Conservation (phyloP, 805 yeast genomes). For the Starmerella etchellsii region DNA sequence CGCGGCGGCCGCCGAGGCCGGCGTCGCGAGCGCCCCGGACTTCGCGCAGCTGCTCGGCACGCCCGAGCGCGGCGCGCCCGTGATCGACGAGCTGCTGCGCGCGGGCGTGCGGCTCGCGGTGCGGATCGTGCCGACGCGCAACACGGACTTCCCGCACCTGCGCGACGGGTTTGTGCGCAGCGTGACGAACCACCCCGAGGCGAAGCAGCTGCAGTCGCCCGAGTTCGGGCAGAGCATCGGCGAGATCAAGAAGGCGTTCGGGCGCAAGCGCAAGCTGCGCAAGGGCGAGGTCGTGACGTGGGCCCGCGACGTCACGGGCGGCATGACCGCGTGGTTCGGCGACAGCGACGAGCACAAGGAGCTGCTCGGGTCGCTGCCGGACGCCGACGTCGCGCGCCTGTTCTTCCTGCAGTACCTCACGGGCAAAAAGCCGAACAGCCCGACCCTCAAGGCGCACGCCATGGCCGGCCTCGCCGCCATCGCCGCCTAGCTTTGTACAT, state of each 20-base stretch:
- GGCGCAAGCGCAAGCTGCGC: conserved; percentile 56
- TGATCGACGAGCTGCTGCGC: conserved; percentile 46
- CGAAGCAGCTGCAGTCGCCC: conserved; percentile 37
- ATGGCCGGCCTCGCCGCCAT: conserved; percentile 11
- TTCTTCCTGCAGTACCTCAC: conserved; percentile 65
- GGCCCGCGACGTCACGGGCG: conserved; percentile 39
- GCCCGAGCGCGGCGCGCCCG: conserved; percentile 37
- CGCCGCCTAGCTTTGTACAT: neutral
- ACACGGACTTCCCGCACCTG: conserved; percentile 81
- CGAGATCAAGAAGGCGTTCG: conserved; percentile 50
- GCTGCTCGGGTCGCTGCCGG: conserved; percentile 45
- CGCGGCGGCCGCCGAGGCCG: neutral
- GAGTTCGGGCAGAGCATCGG: conserved; percentile 49
- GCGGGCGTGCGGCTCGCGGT: conserved; percentile 51
- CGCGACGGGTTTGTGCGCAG: conserved; percentile 82
- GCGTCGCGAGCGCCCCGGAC: neutral
- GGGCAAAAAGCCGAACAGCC: conserved; percentile 54
- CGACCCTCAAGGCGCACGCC: conserved; percentile 29
- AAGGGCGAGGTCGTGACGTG: conserved; percentile 57
- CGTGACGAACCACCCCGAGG: conserved; percentile 51
- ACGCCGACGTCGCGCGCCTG: conserved; percentile 52
- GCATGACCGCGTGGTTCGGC: conserved; percentile 33
- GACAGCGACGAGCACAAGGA: conserved; percentile 19
- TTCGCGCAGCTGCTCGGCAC: conserved; percentile 3
- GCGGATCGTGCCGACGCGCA: conserved; percentile 73